Evolutionary conservation across 192 early-diverging fungal species (phyloP).

Genomic region (Glomus cerebriforme): DNA sequence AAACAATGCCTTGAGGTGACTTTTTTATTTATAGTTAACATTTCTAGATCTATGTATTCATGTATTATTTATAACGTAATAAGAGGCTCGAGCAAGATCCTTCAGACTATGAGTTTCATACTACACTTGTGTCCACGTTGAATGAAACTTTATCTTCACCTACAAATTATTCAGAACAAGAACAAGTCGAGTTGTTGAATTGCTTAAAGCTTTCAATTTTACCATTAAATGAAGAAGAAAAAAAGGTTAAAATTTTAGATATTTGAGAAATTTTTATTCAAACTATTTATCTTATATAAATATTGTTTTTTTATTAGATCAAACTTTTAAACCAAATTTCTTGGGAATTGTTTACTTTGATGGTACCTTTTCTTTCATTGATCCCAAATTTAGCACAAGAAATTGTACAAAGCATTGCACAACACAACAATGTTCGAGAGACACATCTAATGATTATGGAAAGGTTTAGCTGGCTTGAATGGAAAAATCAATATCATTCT

Average conservation of each 20-base stretch:
- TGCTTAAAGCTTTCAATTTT: neutral
- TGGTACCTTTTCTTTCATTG: slow-evolving; percentile 11
- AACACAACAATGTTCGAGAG: slow-evolving; percentile 3
- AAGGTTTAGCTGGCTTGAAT: slow-evolving; percentile 7
- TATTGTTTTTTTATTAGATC: neutral
- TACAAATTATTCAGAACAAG: slow-evolving; percentile 1
- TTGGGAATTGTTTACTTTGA: slow-evolving; percentile 5
- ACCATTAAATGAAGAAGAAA: neutral
- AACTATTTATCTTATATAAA: neutral
- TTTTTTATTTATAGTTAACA: neutral
- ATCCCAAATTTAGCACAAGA: slow-evolving; percentile 1
- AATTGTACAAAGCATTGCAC: slow-evolving; percentile 14
- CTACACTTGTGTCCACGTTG: neutral
- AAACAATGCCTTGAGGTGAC: neutral
- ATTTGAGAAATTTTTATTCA: neutral
- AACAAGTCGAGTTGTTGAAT: neutral
- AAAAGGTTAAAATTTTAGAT: neutral
- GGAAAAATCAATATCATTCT: slow-evolving; percentile 1
- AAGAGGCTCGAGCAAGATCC: slow-evolving; percentile 8
- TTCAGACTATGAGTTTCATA: neutral
- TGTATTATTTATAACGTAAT: neutral
- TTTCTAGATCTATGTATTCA: neutral
- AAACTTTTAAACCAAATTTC: slow-evolving; percentile 12
- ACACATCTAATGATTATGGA: slow-evolving; percentile 8
- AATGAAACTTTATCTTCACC: neutral